phyloP scores from a whole-genome alignment of 2,329 filamentous ascomycete species.

The Trichoderma hamatum region DNA sequence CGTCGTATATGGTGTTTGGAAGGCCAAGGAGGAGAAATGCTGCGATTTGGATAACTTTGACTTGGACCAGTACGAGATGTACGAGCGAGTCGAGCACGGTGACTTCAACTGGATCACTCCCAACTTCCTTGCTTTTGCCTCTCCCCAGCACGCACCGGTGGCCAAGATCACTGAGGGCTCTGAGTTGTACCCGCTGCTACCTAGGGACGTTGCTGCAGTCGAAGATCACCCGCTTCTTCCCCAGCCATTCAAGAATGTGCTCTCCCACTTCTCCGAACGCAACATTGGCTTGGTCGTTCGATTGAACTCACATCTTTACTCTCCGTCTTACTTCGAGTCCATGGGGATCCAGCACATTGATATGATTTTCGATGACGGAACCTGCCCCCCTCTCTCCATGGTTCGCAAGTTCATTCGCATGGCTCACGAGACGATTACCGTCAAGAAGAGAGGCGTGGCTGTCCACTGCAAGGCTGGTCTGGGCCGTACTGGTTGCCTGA shows the following conservation, averaged over 20 bases:
- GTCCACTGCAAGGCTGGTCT: conserved; percentile 99
- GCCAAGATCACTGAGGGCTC: conserved; percentile 72
- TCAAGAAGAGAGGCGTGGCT: conserved; percentile 89
- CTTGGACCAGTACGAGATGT: conserved; percentile 95
- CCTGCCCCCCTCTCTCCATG: conserved; percentile 84
- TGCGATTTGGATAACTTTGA: conserved; percentile 93
- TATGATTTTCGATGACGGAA: conserved; percentile 99
- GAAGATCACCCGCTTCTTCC: conserved; percentile 72
- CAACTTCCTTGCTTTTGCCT: conserved; percentile 93
- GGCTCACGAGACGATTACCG: conserved; percentile 90
- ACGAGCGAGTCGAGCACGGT: conserved; percentile 93
- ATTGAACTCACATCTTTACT: conserved; percentile 94
- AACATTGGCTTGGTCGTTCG: conserved; percentile 93
- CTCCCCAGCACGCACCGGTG: conserved; percentile 80
- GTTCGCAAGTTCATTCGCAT: conserved; percentile 94
- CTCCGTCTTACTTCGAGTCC: conserved; percentile 93
- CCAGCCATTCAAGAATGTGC: conserved; percentile 91
- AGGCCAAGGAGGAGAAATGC: conserved; percentile 92
- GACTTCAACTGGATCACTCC: conserved; percentile 99
- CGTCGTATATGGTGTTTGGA: conserved; percentile 98
- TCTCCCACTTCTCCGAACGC: conserved; percentile 83
- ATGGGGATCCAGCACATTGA: conserved; percentile 94
- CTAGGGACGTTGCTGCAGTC: conserved; percentile 74
- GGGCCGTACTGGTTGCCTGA: conserved; percentile 91
- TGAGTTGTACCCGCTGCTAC: conserved; percentile 73